Conservation (phyloP, 2,329 filamentous ascomycete genomes). For the Neurospora crassa region DNA sequence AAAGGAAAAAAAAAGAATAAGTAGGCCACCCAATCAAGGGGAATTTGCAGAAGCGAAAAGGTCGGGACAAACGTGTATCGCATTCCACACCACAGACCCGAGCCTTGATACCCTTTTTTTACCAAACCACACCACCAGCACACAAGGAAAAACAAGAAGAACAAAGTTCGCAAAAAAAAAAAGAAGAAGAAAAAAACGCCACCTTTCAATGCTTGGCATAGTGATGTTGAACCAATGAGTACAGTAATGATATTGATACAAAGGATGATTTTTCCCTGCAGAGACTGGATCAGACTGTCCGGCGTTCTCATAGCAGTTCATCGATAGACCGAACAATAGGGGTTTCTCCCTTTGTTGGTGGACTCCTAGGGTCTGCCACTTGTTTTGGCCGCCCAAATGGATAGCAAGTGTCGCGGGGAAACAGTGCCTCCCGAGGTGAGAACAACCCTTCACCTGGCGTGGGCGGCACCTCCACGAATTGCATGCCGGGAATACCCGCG, state of each 20-base stretch:
- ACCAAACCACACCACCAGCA: not conserved
- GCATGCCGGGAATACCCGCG: conserved; percentile 36
- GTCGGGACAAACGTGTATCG: not conserved
- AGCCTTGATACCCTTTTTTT: not conserved
- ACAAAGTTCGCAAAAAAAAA: not conserved
- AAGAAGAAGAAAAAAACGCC: not conserved
- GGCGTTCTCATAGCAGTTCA: conserved; percentile 53
- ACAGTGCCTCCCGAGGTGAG: conserved; percentile 41
- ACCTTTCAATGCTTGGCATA: not conserved
- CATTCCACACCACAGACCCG: not conserved
- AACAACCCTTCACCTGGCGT: conserved; percentile 44
- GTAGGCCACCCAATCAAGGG: not conserved
- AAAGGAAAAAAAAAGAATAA: not conserved
- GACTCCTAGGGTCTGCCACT: conserved; percentile 60
- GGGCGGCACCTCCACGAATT: conserved; percentile 42
- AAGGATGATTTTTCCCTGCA: not conserved
- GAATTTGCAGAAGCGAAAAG: not conserved
- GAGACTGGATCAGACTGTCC: not conserved
- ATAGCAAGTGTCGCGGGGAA: conserved; percentile 43
- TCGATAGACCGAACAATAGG: conserved; percentile 72
- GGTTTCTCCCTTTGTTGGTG: conserved; percentile 62
- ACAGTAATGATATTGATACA: conserved; percentile 6
- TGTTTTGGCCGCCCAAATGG: conserved; percentile 42
- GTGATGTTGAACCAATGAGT: not conserved
- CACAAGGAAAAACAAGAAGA: not conserved